Evolutionary conservation across 495 filamentous ascomycete species (phyloP), one percentile per base, ranked within the genome.

Genomic region (Xylaria bambusicola): DNA sequence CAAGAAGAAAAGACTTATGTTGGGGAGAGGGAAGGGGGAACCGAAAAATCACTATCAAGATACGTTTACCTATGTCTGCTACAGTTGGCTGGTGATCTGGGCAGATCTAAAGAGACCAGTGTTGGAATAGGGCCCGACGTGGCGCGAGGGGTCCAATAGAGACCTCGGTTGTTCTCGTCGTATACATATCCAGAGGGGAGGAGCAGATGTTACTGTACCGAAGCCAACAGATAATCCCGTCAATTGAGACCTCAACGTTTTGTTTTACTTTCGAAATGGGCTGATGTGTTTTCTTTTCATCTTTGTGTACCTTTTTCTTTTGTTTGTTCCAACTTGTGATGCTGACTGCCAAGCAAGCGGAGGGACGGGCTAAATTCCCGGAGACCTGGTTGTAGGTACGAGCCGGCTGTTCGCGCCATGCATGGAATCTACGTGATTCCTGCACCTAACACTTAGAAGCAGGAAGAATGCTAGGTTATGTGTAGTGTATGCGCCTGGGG

Each of bases 11-110:
- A 21, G 20, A n/a, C n/a, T n/a, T n/a, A n/a, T n/a, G n/a, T n/a
- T n/a, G n/a, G n/a, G n/a, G n/a, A 33, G 20, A 40, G 35, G 41
- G 24, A 26, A 56, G 12, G 20, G 42, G 52, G 26, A 36, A 15
- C 26, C 29, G 38, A 54, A 20, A 54, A 54, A 44, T n/a, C n/a
- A n/a, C n/a, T n/a, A 54, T 31, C 27, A 50, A 21, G 38, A 44
- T 50, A 58, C 56, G 56, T 58, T 58, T 31, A 50, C 46, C 36
- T 35, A n/a, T 36, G n/a, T 42, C 50, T 50, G 55, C 55, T 58
- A 40, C 26, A 42, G 55, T 38, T 20, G 38, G 46, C 18, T 50
- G 13, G 24, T 24, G 56, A 21, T 51, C 8, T 41, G 56, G 56
- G 46, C 12, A 31, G 23, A 17, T 21, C 36, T 10, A 7, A 17